Base-by-base conservation (phyloP, 148 eudicot species). In the Spergularia marina region DNA sequence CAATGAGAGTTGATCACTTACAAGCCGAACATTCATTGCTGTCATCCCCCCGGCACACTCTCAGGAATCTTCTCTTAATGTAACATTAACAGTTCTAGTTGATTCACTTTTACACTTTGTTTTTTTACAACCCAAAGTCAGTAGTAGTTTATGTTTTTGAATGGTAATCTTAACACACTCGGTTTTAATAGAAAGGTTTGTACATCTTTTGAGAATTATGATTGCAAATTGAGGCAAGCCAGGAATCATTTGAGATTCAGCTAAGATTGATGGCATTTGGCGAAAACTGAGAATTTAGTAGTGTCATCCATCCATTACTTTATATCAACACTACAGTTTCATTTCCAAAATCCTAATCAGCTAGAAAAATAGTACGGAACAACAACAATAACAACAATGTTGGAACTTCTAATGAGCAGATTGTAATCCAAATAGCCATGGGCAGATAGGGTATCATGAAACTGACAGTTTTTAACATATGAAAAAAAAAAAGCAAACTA, bases 191-290 rank as follows among this genome's bases (percentile, higher is more conserved):
- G 68, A 75, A 70, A 64, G 59, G 16, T 56, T 55, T 70, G 17
- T 63, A 56, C 14, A 34, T 62, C 49, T 54, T 69, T 67, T 53
- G 15, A 53, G 55, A 63, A 72, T 68, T 67, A 56, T 65, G 66
- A 65, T 57, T 17, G 41, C 66, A 30, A 54, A 53, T n/a, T 47
- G 5, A 64, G 16, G 25, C 44, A 65, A 70, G 30, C 18, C 51
- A 55, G 71, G 17, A 70, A 17, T 40, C 8, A 68, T 66, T 36
- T 56, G 47, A 47, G 51, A 18, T 40, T 59, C 6, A 59, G 21
- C 21, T 18, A 12, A 18, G 63, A 18, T 10, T 18, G 1, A 18
- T 59, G 21, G 13, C 23, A 25, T 12, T 30, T 59, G 25, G 5
- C 65, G 2, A 25, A 61, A 15, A 23, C 40, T 12, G 65, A 61